Base-by-base conservation (phyloP, 2,329 filamentous ascomycete species). In the Monosporascus sp. region DNA sequence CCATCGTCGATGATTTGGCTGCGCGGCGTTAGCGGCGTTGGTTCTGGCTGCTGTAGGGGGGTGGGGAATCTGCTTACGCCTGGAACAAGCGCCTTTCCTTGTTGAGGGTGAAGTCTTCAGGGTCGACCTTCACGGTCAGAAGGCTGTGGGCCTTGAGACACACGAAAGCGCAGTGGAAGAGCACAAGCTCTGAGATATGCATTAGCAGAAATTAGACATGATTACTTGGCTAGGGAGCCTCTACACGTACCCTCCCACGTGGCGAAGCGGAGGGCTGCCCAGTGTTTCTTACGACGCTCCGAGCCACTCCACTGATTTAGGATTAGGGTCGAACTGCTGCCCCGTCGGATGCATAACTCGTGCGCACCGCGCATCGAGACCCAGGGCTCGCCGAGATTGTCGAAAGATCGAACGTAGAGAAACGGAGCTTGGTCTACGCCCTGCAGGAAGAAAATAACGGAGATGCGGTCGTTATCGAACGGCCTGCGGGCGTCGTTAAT, bases 141-240 rank as follows among this genome's bases (percentile, higher is more conserved):
- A 62, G 64, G 54, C 77, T 81, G 2, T 75, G 71, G 15, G 74
- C 72, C 61, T 84, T 85, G 51, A 85, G 71, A 1, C 77, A 75
- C 17, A 82, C 66, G 58, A 85, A 84, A 0, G 77, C 75, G 58
- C 75, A 80, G 60, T 84, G 79, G 57, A 84, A 80, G 1, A 85
- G 71, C 2, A 82, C 77, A 68, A 85, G 74, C 64, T 83, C 82
- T 84, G 50, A 5, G 36, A 2, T 2, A 49, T 7, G 52, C 63
- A 38, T 60, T 60, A 51, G 59, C 25, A 60, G 57, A 48, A 39
- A 17, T 38, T 24, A 42, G 15, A 14, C 9, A 47, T 47, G 18
- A 44, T 50, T 15, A 17, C 6, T 15, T 38, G 6, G 41, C 3
- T n/a, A 11, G 18, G 8, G 27, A 15, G 18, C 25, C 39, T 24